Evolutionary conservation across 1,284 basidiomycete species (phyloP), one percentile per base, ranked within the genome.

Genomic region (Cryptococcus sp.): DNA sequence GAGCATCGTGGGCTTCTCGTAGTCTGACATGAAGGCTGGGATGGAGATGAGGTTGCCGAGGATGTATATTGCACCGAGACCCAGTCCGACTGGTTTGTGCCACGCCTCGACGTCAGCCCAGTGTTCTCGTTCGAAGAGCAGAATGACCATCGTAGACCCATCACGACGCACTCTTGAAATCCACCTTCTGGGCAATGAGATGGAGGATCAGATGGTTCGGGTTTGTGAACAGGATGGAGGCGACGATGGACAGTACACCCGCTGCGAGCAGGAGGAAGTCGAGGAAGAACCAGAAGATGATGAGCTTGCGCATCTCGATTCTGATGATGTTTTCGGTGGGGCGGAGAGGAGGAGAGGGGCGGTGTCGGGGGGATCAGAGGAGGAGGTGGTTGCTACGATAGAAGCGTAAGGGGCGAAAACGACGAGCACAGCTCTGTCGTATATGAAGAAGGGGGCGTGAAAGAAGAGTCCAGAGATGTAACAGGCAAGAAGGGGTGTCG

Each of bases 221-320:
- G 80, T 79, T 77, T 48, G 83, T 81, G 86, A 86, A 90, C 35
- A 87, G 71, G 57, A 89, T 76, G 18, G 88, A 87, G 50, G 89
- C 78, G 46, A 80, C 81, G 59, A 91, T 77, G 18, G 84, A 77
- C 52, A 90, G 62, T 48, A 80, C 77, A 40, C 86, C 88, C 7
- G 86, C 83, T n/a, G 79, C 82, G 42, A 91, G 80, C 54, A 91
- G 82, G 63, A 80, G 81, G 59, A 86, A 59, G 77, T 86, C 86
- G 62, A 89, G 78, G 74, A 84, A 82, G 45, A 80, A 82, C 86
- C 88, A 91, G 61, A 82, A 79, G 55, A 80, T 82, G 78, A 87
- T 82, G 56, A 91, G 79, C 65, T 77, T 82, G n/a, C 52, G 48
- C 63, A 66, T 66, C 28, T 44, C n/a, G n/a, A n/a, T n/a, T n/a